phyloP scores from a whole-genome alignment of 257 asterid species.

The Solanum pennellii region DNA sequence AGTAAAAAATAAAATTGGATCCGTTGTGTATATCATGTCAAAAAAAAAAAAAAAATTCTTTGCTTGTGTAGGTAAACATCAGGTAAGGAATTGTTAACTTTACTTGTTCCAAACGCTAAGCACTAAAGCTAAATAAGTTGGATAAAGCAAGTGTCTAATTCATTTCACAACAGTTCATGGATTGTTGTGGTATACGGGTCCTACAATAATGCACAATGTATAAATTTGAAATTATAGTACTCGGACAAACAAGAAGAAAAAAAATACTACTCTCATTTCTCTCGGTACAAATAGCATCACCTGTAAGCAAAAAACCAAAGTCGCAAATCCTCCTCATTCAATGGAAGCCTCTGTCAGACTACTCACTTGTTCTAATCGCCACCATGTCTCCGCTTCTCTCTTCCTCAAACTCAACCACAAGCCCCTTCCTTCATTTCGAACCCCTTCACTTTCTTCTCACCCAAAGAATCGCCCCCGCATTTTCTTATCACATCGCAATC shows the following conservation, averaged over 20 bases:
- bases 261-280: no score
- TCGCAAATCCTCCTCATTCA: neutral
- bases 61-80: neutral
- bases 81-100: neutral
- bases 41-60: neutral
- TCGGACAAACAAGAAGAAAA: no score
- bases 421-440: neutral
- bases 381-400: conserved; percentile 4
- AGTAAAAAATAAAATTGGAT: neutral
- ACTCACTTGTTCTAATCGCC: conserved; percentile 27
- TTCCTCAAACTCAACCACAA: conserved; percentile 5
- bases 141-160: neutral
- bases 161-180: neutral
- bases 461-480: neutral
- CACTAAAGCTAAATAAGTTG: neutral
- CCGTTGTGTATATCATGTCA: neutral
- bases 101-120: neutral
- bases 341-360: conserved; percentile 46
- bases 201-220: no score
- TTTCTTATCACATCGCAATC: neutral
- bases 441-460: neutral
- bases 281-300: neutral
- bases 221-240: no score
- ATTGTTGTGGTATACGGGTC: neutral
- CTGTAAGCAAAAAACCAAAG: neutral